Evolutionary conservation across 2,329 filamentous ascomycete species (phyloP).

Genomic region (Aspergillus sclerotialis): DNA sequence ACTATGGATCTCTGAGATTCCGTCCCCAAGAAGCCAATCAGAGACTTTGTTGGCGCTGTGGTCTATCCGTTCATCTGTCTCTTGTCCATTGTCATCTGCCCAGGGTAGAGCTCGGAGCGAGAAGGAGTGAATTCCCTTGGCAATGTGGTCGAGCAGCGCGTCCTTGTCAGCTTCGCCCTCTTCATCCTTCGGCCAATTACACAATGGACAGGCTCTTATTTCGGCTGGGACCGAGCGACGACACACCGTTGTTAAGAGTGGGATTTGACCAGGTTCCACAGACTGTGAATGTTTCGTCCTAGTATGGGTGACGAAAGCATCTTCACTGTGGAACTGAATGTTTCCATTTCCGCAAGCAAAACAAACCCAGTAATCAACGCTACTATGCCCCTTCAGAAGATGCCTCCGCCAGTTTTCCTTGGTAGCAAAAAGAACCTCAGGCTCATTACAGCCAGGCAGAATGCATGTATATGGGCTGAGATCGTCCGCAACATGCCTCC

Average conservation of each 20-base stretch:
- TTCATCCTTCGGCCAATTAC: background rate
- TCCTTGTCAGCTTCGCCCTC: background rate
- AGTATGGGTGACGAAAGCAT: constrained; percentile 1
- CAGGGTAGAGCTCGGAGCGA: constrained; percentile 4
- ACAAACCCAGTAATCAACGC: constrained; percentile 2
- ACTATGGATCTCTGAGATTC: background rate
- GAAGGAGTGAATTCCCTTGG: constrained; percentile 5
- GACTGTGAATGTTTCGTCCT: background rate
- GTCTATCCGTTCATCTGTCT: background rate
- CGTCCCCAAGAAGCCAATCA: background rate
- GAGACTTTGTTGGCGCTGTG: background rate
- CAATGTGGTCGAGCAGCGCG: constrained; percentile 1
- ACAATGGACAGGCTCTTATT: background rate
- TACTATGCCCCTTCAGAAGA: constrained; percentile 2
- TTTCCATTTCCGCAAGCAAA: constrained; percentile 1
- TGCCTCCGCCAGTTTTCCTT: constrained; percentile 3
- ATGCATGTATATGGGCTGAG: constrained; percentile 6
- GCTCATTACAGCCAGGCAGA: constrained; percentile 2
- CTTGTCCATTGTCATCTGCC: constrained; percentile 1
- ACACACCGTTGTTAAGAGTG: constrained; percentile 1
- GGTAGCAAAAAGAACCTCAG: constrained; percentile 1
- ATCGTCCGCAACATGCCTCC: constrained; percentile 4
- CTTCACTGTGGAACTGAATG: background rate
- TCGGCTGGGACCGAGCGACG: background rate
- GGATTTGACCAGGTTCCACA: constrained; percentile 1